Conservation (phyloP, 2,329 filamentous ascomycete genomes). For the Botryotinia globosa region DNA sequence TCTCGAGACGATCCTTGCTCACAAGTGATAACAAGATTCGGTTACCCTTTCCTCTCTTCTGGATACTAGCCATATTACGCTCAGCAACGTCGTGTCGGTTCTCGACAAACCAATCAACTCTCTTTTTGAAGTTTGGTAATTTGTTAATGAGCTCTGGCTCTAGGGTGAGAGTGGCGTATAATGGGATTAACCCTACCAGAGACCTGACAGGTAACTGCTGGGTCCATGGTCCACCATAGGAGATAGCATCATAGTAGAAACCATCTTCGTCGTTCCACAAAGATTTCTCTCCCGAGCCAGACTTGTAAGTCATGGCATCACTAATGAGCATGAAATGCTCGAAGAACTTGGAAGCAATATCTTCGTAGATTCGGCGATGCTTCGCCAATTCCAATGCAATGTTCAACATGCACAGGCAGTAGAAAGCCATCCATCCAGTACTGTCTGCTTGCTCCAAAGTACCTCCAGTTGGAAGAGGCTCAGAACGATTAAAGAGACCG, state of each 20-base stretch:
- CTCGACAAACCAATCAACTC: slow-evolving; percentile 90
- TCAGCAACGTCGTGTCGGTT: slow-evolving; percentile 84
- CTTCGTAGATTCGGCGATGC: slow-evolving; percentile 91
- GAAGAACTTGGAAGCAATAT: slow-evolving; percentile 97
- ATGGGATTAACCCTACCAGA: slow-evolving; percentile 86
- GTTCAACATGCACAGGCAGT: slow-evolving; percentile 94
- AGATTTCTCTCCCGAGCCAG: slow-evolving; percentile 71
- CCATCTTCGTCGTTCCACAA: slow-evolving; percentile 96
- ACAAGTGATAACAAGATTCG: slow-evolving; percentile 85
- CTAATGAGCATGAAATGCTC: slow-evolving; percentile 98
- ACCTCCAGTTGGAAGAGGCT: slow-evolving; percentile 89
- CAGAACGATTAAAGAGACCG: slow-evolving; percentile 93
- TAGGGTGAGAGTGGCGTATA: slow-evolving; percentile 87
- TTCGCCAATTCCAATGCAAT: slow-evolving; percentile 94
- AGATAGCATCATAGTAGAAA: slow-evolving; percentile 98
- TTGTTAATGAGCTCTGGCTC: slow-evolving; percentile 92
- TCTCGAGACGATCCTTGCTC: slow-evolving; percentile 85
- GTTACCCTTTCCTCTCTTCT: slow-evolving; percentile 84
- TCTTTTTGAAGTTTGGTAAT: slow-evolving; percentile 88
- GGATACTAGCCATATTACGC: slow-evolving; percentile 91
- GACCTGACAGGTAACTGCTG: slow-evolving; percentile 91
- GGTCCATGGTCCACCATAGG: slow-evolving; percentile 89
- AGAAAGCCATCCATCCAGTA: slow-evolving; percentile 99
- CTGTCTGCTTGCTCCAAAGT: slow-evolving; percentile 95
- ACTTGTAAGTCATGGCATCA: slow-evolving; percentile 89